Evolutionary conservation across 176 grass and related monocot genomes (phyloP), one percentile per base, ranked within the genome.

Genomic region (Raddia guianensis): DNA sequence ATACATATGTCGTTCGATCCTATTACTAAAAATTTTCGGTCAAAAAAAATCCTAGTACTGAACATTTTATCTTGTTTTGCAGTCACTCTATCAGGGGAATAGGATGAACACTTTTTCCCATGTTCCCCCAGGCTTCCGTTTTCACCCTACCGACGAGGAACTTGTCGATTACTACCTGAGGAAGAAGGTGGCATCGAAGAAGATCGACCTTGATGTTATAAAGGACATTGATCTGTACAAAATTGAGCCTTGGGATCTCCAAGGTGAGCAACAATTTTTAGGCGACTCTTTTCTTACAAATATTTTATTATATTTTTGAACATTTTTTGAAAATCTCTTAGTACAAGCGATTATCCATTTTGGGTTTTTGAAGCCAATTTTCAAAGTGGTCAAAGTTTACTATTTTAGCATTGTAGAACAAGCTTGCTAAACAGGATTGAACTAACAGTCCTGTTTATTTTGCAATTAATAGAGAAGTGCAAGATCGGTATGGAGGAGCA

Each of bases 81-180:
- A 68, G 76, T 73, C n/a, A 37, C 37, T 20, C 20, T 14, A 13
- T 50, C 13, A 13, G 70, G 43, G 53, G 14, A 44, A 19, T 18
- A 80, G 67, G 43, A 98, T 95, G 95, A 87, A 95, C 72, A 84
- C 58, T 32, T 91, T 94, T 47, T 87, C 92, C 33, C 90, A 93
- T 76, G 95, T 98, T 0, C 95, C 95, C 1, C 95, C 95, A 2
- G 95, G 95, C 37, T 98, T 95, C 62, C 95, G 95, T 7, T 98
- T 95, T 69, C 95, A 98, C 87, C 95, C 95, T 14, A 98, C 95
- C 0, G 95, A 98, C 16, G 95, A 98, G 81, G 95, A 98, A 45
- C 92, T 98, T 14, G 90, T 98, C 44, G 95, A 98, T 78, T 98
- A 98, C 88, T 98, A 98, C 80, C 88, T 98, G 42, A 88, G 95